Conservation (phyloP, 768 basidiomycete genomes). For the Crassisporium funariophilum region DNA sequence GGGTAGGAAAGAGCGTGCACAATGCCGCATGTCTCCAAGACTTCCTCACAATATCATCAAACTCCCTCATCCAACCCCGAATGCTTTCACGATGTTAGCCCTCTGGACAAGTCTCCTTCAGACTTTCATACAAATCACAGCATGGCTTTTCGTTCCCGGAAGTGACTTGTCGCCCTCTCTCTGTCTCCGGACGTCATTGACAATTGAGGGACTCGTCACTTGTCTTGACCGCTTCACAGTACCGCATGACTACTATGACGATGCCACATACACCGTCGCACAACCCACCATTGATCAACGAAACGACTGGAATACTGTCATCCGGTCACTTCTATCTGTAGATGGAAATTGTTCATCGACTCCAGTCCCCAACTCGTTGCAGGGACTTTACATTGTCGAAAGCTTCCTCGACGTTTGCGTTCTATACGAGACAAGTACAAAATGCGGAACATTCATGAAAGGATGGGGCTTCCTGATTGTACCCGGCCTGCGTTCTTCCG, state of each 20-base stretch:
- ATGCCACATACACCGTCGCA: constrained; percentile 15
- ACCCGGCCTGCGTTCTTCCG: constrained; percentile 9
- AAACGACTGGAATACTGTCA: constrained; percentile 14
- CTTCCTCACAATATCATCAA: too few relatives aligned
- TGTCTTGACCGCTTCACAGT: constrained; percentile 34
- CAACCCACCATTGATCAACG: constrained; percentile 22
- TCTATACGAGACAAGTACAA: constrained; percentile 19
- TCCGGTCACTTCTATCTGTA: constrained; percentile 15
- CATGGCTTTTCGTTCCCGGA: too few relatives aligned
- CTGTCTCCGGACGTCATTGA: constrained; percentile 12
- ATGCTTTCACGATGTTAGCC: too few relatives aligned
- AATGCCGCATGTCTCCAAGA: too few relatives aligned
- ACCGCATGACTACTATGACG: constrained; percentile 19
- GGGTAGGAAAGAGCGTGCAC: too few relatives aligned
- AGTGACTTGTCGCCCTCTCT: constrained; percentile 10
- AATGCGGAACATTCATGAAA: constrained; percentile 16
- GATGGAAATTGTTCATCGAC: constrained; percentile 15
- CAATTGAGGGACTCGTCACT: constrained; percentile 15
- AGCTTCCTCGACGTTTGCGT: constrained; percentile 21
- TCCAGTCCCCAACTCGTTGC: constrained; percentile 15
- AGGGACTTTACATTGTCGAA: constrained; percentile 16
- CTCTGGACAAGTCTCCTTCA: too few relatives aligned
- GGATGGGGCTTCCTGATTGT: constrained; percentile 27
- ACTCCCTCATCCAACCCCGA: too few relatives aligned
- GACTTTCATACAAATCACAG: too few relatives aligned